These are phyloP conservation scores for Serendipita sp. DNA, from an alignment of 768 basidiomycete genomes.

Conservation along the genomic window DNA sequence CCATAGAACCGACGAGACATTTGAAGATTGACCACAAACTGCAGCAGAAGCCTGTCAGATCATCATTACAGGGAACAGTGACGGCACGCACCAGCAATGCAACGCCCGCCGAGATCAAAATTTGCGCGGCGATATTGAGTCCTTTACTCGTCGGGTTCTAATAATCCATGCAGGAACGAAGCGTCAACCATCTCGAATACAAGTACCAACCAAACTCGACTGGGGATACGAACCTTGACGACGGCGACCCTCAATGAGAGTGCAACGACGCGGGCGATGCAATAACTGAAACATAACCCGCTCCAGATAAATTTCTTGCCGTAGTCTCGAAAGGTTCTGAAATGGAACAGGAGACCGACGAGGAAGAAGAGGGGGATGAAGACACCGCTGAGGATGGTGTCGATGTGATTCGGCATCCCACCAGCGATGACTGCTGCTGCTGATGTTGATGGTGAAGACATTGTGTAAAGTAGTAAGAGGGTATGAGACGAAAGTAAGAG, in stretches of 20 bases:
- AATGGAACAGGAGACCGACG: background rate
- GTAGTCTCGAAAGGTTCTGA: background rate
- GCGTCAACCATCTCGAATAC: no score
- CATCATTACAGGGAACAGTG: no score
- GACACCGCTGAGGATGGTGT: background rate
- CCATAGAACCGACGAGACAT: background rate
- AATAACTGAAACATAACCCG: background rate
- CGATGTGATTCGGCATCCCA: background rate
- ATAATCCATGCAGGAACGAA: no score
- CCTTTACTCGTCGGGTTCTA: background rate
- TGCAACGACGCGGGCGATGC: background rate
- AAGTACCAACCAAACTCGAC: no score
- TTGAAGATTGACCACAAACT: background rate
- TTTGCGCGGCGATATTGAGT: constrained; percentile 1
- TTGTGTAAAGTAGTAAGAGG: no score
- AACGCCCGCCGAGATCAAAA: background rate
- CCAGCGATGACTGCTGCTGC: background rate
- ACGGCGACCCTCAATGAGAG: background rate
- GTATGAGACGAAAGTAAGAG: no score
- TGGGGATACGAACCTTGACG: background rate
- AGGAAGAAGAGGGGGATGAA: background rate
- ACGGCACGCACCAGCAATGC: background rate
- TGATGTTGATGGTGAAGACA: background rate
- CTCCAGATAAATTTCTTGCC: constrained; percentile 2
- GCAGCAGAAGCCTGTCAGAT: background rate